These are phyloP conservation scores for Lichenothelia convexa DNA, from an alignment of 495 filamentous ascomycete genomes.

Conservation along the genomic window DNA sequence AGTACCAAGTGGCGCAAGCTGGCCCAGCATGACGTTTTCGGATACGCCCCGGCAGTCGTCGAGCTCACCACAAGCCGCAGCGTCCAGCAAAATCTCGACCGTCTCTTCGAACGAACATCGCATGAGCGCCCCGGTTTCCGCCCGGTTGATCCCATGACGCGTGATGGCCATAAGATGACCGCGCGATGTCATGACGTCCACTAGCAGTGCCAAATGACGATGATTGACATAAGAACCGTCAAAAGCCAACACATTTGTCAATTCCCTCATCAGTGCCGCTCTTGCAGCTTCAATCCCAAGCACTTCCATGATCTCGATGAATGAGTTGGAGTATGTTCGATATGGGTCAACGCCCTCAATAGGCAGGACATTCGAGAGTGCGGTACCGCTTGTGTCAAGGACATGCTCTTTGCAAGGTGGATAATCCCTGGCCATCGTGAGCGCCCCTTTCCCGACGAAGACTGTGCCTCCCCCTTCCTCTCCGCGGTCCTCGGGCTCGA, in stretches of 20 bases:
- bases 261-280: slow-evolving; percentile 64
- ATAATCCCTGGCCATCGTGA: slow-evolving; percentile 51
- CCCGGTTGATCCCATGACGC: slow-evolving; percentile 94
- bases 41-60: slow-evolving; percentile 96
- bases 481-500: slow-evolving; percentile 40
- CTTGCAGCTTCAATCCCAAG: slow-evolving; percentile 94
- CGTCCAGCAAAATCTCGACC: slow-evolving; percentile 91
- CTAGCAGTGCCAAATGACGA: slow-evolving; percentile 85
- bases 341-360: slow-evolving; percentile 77
- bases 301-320: slow-evolving; percentile 79
- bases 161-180: slow-evolving; percentile 89
- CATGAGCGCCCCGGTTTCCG: slow-evolving; percentile 96
- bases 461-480: too few species aligned
- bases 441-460: too few species aligned
- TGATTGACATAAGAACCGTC: slow-evolving; percentile 99
- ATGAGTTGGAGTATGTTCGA: slow-evolving; percentile 87
- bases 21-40: slow-evolving; percentile 96
- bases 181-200: slow-evolving; percentile 94
- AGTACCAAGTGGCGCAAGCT: slow-evolving; percentile 89
- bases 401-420: slow-evolving; percentile 75
- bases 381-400: slow-evolving; percentile 79
- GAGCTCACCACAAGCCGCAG: slow-evolving; percentile 79
- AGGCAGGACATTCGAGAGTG: slow-evolving; percentile 61
- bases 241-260: slow-evolving; percentile 82
- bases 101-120: slow-evolving; percentile 99